A percentile compares a stretch with the other conserved stretches of the same genome.
These are phyloP conservation scores for Edaphochlamys debaryana DNA, from an alignment of 139 green algal genomes.

Conservation along the genomic window DNA sequence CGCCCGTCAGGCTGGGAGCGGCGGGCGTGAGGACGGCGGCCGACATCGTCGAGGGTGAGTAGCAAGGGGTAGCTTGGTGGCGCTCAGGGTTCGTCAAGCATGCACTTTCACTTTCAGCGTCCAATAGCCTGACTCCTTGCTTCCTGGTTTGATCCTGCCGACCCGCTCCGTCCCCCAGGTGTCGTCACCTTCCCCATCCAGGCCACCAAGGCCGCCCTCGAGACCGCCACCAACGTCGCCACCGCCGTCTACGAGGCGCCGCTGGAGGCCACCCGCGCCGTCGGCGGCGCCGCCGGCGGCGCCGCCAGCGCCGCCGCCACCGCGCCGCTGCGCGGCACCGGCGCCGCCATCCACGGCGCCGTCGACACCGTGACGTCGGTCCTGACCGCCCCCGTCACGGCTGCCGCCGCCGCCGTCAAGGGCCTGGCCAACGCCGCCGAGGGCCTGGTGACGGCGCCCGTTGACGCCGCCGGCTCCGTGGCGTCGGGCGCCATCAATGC, in stretches of 20 bases:
- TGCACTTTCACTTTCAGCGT: too few relatives aligned
- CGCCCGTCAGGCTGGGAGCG: background rate
- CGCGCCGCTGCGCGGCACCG: background rate
- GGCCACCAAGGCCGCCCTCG: background rate
- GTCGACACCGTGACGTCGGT: background rate
- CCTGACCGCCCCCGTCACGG: background rate
- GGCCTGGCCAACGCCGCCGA: background rate
- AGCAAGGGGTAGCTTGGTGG: background rate
- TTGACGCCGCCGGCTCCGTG: background rate
- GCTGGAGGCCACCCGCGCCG: constrained; percentile 15
- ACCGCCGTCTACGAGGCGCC: constrained; percentile 33
- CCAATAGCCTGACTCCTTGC: too few relatives aligned
- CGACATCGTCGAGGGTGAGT: constrained; percentile 12
- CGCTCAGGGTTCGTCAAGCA: too few relatives aligned
- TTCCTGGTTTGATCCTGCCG: too few relatives aligned
- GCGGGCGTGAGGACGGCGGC: constrained; percentile 20
- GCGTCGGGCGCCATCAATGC: background rate
- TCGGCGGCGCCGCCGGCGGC: constrained; percentile 2
- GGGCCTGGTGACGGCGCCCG: background rate
- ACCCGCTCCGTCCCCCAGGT: background rate
- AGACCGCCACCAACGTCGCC: constrained; percentile 24
- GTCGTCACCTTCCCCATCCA: background rate
- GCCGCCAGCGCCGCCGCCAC: constrained; percentile 14
- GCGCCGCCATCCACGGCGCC: constrained; percentile 5
- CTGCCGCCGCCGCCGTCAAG: background rate